Percentiles rank a stretch among this genome's conserved stretches.
Conservation (phyloP, 2,329 filamentous ascomycete species). For the Malbranchea zuffiana region DNA sequence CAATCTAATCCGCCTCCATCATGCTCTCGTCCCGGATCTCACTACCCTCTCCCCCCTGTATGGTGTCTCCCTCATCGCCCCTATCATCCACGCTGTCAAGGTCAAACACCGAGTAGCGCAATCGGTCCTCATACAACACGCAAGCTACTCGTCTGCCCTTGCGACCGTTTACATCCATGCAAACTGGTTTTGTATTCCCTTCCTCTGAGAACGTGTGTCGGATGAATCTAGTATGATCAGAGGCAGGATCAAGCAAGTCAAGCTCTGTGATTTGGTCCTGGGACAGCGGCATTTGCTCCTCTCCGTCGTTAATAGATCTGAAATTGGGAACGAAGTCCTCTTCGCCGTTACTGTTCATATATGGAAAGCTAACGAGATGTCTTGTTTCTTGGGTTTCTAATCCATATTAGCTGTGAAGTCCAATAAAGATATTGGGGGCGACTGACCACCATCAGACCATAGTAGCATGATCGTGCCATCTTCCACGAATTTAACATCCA, state of each 20-base stretch:
- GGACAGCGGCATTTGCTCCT: constrained; percentile 6
- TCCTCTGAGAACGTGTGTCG: constrained; percentile 38
- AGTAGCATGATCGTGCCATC: constrained; percentile 52
- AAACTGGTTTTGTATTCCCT: constrained; percentile 38
- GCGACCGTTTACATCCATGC: constrained; percentile 46
- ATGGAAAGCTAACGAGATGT: constrained; percentile 28
- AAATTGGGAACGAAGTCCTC: constrained; percentile 6
- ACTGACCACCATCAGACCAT: constrained; percentile 31
- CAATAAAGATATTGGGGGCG: background rate
- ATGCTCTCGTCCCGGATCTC: constrained; percentile 12
- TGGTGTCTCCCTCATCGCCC: constrained; percentile 19
- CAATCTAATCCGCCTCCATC: background rate
- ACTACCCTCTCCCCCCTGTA: constrained; percentile 18
- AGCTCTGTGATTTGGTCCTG: constrained; percentile 9
- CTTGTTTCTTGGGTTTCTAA: constrained; percentile 18
- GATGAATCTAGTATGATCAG: constrained; percentile 20
- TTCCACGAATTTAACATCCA: constrained; percentile 59
- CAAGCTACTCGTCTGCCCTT: constrained; percentile 43
- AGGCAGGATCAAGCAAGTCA: constrained; percentile 13
- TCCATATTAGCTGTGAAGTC: too few relatives aligned
- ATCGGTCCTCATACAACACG: constrained; percentile 43
- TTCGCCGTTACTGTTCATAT: constrained; percentile 16
- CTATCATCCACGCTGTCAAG: constrained; percentile 35
- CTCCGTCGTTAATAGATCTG: background rate
- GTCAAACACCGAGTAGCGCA: constrained; percentile 47